Evolutionary conservation across 2,329 filamentous ascomycete genomes (phyloP), one percentile per base, ranked within the genome.

Genomic region (Paecilomyces dactylethromorphus): DNA sequence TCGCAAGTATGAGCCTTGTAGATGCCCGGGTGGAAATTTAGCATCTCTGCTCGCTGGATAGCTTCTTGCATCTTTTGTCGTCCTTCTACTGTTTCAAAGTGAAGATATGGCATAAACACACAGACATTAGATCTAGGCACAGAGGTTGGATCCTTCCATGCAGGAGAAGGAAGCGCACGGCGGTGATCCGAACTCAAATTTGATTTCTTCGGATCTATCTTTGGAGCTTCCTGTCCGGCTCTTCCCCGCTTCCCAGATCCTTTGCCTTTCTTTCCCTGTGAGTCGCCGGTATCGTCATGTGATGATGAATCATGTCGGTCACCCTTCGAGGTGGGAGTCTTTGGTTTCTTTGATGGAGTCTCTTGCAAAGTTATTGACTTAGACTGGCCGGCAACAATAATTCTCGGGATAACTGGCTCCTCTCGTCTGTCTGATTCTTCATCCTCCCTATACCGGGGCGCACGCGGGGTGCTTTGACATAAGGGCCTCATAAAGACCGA

Each of bases 401-500:
- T 52, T 3, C 53, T 63, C 21, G 59, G 67, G 50, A 58, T 56
- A 2, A 10, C 54, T 8, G 26, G 53, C 51, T 62, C 57, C 49
- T 12, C 45, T 65, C 64, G 31, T 60, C 35, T 60, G 22, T 69
- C 68, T 13, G 58, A 15, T 18, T 73, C 71, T 4, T 78, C 73
- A 54, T 72, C 69, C 54, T 72, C 56, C 57, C 71, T 63, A 58
- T 64, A 57, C 35, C 63, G 58, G 21, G 58, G 59, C 54, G 65
- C 69, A 50, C 76, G 68, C 26, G 75, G 65, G 1, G 81, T 83
- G 55, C 78, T 80, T 57, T 84, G 80, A 60, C 82, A 85, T 55
- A 82, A 74, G 0, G 84, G 82, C 45, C 85, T 75, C 84, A 87
- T 87, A 62, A 85, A 87, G 53, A 84, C 79, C 0, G 83, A 84